Evolutionary conservation across 345 rosid genomes (phyloP), one percentile per base, ranked within the genome.

Genomic region (Cardamine occulta): DNA sequence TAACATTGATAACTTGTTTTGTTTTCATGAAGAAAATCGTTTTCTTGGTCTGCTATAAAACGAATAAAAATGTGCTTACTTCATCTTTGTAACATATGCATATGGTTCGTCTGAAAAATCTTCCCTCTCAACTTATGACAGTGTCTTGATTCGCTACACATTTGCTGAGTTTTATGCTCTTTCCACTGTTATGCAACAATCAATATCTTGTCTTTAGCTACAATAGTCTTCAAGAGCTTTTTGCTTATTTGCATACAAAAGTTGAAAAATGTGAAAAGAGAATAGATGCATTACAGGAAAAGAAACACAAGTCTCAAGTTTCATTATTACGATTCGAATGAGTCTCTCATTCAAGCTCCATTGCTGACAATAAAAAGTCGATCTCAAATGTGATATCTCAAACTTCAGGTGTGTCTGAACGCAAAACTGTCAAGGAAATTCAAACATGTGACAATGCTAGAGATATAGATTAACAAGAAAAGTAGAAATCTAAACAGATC

Each of bases 371-470:
- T 32, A 24, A 13, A 7, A 73, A 63, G 10, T 59, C 6, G 44
- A 48, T 19, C 39, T 75, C 74, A 28, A 28, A 68, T 44, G 29
- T 29, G 8, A 49, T n/a, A 32, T 42, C 70, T 75, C 68, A 76
- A 61, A 61, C 40, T 55, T 18, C 70, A 69, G 70, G 80, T 40
- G 63, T 34, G 49, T 60, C 80, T 62, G 80, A 76, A 23, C 80
- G 64, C 64, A 68, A 42, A 69, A 21, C 80, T 76, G 70, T 63
- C 17, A 55, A 42, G 34, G 5, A 67, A 48, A 68, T 29, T 29
- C 29, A 51, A 19, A 40, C 11, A 19, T 35, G 5, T 6, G 53
- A 60, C 2, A 51, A 5, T 49, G 19, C 35, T 49, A 57, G 47
- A 48, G 7, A 8, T n/a, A 29, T 5, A 15, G 4, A 2, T 6